A percentile compares a stretch with the other conserved stretches of the same genome.
Evolutionary conservation across 2,329 filamentous ascomycete species (phyloP).

Genomic region (Neofusicoccum kwambonambiense): DNA sequence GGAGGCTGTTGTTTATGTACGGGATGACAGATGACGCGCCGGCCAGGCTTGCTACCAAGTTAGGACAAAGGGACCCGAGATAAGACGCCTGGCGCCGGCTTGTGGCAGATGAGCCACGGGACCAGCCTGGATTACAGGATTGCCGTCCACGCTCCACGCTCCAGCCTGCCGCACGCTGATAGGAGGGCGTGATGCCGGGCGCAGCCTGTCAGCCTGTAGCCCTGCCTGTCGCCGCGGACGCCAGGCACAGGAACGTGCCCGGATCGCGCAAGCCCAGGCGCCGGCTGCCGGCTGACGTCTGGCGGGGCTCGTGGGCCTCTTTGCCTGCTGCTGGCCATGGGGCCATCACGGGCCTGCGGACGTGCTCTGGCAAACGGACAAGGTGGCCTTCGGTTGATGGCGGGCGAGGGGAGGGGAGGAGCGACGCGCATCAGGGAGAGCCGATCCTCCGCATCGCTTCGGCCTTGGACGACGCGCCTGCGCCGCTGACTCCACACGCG

Average conservation of each 20-base stretch:
- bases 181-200: conserved; percentile 11
- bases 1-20: conserved; percentile 18
- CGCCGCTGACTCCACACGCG: background rate
- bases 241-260: conserved; percentile 11
- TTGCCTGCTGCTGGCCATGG: background rate
- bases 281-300: background rate
- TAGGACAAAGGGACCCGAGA: conserved; percentile 16
- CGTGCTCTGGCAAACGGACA: conserved; percentile 1
- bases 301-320: background rate
- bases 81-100: conserved; percentile 10
- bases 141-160: background rate
- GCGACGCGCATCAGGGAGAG: background rate
- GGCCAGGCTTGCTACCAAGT: conserved; percentile 9
- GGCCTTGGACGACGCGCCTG: conserved; percentile 3
- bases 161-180: conserved; percentile 11
- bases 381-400: conserved; percentile 12
- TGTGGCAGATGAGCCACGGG: conserved; percentile 17
- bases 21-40: conserved; percentile 8
- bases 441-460: conserved; percentile 19
- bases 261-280: background rate
- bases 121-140: conserved; percentile 4
- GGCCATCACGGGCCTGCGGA: conserved; percentile 1
- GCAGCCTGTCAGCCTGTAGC: conserved; percentile 14
- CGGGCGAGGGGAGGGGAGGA: background rate
- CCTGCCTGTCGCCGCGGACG: background rate